Evolutionary conservation across 108 stramenopile species (phyloP).

Genomic region (Chaetoceros muelleri): DNA sequence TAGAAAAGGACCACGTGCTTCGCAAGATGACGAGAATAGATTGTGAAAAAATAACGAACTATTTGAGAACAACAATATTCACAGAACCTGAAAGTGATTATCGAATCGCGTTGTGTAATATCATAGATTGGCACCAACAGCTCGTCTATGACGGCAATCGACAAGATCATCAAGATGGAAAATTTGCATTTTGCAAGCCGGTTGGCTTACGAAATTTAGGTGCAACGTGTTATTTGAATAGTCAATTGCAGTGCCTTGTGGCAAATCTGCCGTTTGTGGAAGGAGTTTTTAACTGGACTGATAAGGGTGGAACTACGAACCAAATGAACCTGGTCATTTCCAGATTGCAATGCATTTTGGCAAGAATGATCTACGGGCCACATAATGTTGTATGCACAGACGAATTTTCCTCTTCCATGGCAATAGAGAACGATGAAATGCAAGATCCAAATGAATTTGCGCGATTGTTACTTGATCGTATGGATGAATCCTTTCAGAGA

Average conservation of each 20-base stretch:
- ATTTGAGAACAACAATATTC: background rate
- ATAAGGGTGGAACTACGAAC: constrained; percentile 3
- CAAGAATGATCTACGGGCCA: constrained; percentile 48
- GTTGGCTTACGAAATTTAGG: constrained; percentile 77
- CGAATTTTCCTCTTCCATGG: constrained; percentile 55
- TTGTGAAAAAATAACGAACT: background rate
- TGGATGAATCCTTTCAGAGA: constrained; percentile 65
- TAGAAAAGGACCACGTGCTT: no score
- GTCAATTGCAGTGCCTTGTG: constrained; percentile 78
- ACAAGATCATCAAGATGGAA: constrained; percentile 1
- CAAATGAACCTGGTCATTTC: constrained; percentile 49
- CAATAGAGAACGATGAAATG: constrained; percentile 69
- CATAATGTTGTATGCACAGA: constrained; percentile 42
- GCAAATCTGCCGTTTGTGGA: constrained; percentile 65
- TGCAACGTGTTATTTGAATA: constrained; percentile 84
- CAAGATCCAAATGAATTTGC: constrained; percentile 91
- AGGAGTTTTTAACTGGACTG: constrained; percentile 61
- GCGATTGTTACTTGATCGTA: constrained; percentile 66
- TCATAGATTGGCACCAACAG: background rate
- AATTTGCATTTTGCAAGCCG: constrained; percentile 32
- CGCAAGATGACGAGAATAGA: no score
- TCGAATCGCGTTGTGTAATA: background rate
- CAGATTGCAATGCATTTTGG: constrained; percentile 50
- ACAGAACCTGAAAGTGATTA: background rate
- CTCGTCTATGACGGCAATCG: background rate